These are phyloP conservation scores for Chenopodium album DNA, from an alignment of 148 eudicot species.

Conservation along the genomic window DNA sequence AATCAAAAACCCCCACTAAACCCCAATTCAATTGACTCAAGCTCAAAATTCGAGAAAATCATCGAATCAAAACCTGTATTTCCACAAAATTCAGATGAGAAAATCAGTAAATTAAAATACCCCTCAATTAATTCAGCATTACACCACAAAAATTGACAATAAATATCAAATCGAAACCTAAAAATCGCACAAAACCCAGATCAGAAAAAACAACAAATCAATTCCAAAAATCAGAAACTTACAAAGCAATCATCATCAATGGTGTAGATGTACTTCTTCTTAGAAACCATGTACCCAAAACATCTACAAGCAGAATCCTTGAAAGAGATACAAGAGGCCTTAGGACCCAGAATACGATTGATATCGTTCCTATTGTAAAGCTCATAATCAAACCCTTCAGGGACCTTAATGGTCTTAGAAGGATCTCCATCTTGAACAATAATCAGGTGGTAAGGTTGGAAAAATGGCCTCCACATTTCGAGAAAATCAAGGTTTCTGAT, in stretches of 20 bases:
- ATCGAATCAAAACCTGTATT: neutral
- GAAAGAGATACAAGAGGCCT: constrained; percentile 77
- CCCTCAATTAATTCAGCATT: neutral
- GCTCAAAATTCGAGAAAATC: neutral
- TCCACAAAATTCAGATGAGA: neutral
- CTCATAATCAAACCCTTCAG: constrained; percentile 83
- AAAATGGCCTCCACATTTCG: constrained; percentile 83
- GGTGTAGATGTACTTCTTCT: constrained; percentile 88
- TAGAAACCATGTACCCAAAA: constrained; percentile 81
- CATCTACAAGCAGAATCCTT: constrained; percentile 90
- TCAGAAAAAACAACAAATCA: neutral
- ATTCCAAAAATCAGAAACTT: constrained; percentile 24
- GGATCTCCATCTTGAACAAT: constrained; percentile 92
- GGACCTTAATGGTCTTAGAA: constrained; percentile 51
- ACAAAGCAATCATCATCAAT: constrained; percentile 94
- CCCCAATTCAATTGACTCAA: no score
- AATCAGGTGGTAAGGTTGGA: constrained; percentile 71
- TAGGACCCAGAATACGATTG: constrained; percentile 71
- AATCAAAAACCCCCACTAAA: no score
- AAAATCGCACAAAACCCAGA: neutral
- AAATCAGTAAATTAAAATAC: neutral
- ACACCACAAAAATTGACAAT: neutral
- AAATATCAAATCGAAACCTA: neutral
- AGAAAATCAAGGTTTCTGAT: constrained; percentile 85
- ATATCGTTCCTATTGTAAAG: constrained; percentile 76